Evolutionary conservation across 768 basidiomycete species (phyloP).

Genomic region (Trametes meyenii): DNA sequence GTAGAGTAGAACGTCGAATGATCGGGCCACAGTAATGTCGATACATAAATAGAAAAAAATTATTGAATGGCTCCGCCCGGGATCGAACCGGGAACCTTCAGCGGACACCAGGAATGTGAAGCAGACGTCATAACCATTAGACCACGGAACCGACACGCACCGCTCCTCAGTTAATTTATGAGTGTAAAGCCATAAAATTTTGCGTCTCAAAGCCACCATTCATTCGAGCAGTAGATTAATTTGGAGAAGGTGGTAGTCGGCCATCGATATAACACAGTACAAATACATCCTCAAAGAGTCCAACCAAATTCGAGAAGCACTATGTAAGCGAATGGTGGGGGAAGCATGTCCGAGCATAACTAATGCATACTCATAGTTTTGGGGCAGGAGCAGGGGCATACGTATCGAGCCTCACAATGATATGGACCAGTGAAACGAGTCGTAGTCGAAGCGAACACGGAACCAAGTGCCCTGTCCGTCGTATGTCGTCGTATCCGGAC

Average conservation of each 20-base stretch:
- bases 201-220: no score
- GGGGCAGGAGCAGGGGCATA: not conserved
- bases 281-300: not conserved
- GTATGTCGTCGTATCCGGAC: not conserved
- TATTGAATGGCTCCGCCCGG: slow-evolving; percentile 25
- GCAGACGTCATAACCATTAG: slow-evolving; percentile 31
- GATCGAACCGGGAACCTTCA: slow-evolving; percentile 31
- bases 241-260: no score
- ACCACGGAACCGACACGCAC: slow-evolving; percentile 19
- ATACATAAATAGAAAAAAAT: no score
- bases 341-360: slow-evolving; percentile 8
- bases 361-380: slow-evolving; percentile 3
- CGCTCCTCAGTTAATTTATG: no score
- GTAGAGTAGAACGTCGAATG: not conserved
- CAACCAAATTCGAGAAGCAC: not conserved
- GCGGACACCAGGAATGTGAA: slow-evolving; percentile 24
- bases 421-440: no score
- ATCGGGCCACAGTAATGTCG: no score
- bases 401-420: not conserved
- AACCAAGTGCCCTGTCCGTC: not conserved
- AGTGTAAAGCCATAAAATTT: no score
- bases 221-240: no score
- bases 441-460: not conserved
- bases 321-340: not conserved
- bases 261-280: not conserved